Base-by-base conservation (phyloP, 495 filamentous ascomycete species). In the Zalerion maritima region DNA sequence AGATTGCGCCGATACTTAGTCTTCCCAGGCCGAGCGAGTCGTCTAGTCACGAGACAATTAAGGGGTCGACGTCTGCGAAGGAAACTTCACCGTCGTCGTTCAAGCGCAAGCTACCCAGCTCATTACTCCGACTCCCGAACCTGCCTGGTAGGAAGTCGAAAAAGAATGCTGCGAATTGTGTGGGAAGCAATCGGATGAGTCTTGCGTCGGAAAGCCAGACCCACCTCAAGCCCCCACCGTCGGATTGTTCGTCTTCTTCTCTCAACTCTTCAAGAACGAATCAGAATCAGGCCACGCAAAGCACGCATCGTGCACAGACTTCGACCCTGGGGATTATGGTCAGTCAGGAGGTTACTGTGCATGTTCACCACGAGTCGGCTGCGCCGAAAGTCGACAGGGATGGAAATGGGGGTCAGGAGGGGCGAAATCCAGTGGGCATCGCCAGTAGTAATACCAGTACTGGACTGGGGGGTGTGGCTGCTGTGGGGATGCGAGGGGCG, bases 281-380 rank as follows among this genome's bases (percentile, higher is more conserved):
- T 23, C 21, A 12, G 21, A 8, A 8, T 8, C 21, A 8, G 21
- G 8, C 8, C 8, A 23, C 8, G 21, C 21, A 23, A 8, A 12
- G 21, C 21, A 12, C 21, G 8, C 8, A 23, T 8, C 21, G 21
- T 23, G 21, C 19, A 3, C 31, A 37, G 8, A 24, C 31, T 24
- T 31, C 42, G 7, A 51, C 42, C n/a, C 49, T 47, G n/a, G 49
- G 56, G 22, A 60, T 60, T 40, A 47, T 60, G 55, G 46, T 61
- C 12, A 55, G 45, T 1, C 46, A 55, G 12, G 49, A 56, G 9
- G 40, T n/a, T n/a, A n/a, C n/a, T n/a, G n/a, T n/a, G n/a, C n/a
- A n/a, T n/a, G n/a, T n/a, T n/a, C n/a, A n/a, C n/a, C n/a, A n/a
- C n/a, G n/a, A n/a, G n/a, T n/a, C n/a, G n/a, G n/a, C n/a, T n/a